Percentiles rank a stretch among this genome's conserved stretches.
Conservation (phyloP, 495 filamentous ascomycete species). For the Hypomontagnella submonticulosa region DNA sequence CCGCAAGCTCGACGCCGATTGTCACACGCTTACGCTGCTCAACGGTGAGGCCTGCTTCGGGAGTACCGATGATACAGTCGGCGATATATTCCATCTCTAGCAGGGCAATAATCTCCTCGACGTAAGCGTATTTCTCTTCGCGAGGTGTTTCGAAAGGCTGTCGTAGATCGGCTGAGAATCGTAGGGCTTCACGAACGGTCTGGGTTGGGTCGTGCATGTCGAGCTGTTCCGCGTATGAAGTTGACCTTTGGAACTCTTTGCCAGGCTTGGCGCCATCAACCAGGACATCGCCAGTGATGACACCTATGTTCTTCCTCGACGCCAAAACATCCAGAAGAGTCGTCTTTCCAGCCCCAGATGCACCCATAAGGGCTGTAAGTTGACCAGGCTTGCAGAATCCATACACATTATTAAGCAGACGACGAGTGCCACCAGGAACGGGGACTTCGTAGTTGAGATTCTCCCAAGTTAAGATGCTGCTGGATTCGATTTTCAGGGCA, state of each 20-base stretch:
- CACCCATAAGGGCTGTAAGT: conserved; percentile 85
- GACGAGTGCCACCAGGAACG: conserved; percentile 72
- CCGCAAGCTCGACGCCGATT: conserved; percentile 88
- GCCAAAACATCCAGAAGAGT: conserved; percentile 84
- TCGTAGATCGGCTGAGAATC: conserved; percentile 83
- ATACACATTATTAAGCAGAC: conserved; percentile 75
- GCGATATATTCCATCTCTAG: conserved; percentile 86
- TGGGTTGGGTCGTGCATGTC: conserved; percentile 82
- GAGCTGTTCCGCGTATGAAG: conserved; percentile 81
- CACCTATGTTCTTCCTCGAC: conserved; percentile 79
- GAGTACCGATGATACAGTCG: conserved; percentile 83
- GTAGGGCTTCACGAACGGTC: conserved; percentile 85
- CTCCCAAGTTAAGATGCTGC: conserved; percentile 80
- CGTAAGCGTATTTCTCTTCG: conserved; percentile 82
- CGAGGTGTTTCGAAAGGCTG: conserved; percentile 76
- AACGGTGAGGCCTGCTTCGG: conserved; percentile 83
- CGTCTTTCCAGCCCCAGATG: conserved; percentile 88
- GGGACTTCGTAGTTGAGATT: conserved; percentile 83
- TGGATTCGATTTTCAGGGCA: conserved; percentile 73
- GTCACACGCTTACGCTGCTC: conserved; percentile 91
- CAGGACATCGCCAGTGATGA: conserved; percentile 76
- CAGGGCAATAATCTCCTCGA: conserved; percentile 82
- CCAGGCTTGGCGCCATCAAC: conserved; percentile 76
- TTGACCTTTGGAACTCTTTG: conserved; percentile 80
- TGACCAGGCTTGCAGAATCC: conserved; percentile 84